These are phyloP conservation scores for Phialocephala sp. DNA, from an alignment of 2,329 filamentous ascomycete species.

Conservation along the genomic window DNA sequence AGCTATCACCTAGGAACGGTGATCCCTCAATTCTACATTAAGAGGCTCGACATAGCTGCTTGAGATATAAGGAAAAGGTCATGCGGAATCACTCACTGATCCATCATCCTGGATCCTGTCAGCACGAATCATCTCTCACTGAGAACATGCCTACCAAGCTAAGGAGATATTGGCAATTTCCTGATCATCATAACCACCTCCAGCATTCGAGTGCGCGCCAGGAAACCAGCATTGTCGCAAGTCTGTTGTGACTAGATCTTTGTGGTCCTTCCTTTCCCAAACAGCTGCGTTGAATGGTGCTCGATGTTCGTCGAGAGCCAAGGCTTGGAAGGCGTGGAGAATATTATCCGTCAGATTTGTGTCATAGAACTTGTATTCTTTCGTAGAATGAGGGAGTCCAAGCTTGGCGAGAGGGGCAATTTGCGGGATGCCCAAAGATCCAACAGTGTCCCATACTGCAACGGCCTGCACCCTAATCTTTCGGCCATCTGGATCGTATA, in stretches of 20 bases:
- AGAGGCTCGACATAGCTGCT: neutral
- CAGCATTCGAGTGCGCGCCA: constrained; percentile 52
- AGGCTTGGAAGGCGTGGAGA: constrained; percentile 55
- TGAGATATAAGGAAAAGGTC: neutral
- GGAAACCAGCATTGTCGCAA: constrained; percentile 52
- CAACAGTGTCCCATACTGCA: constrained; percentile 56
- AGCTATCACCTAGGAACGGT: neutral
- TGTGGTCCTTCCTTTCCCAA: constrained; percentile 43
- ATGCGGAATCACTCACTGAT: constrained; percentile 36
- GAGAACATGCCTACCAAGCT: constrained; percentile 45
- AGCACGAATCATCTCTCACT: constrained; percentile 10
- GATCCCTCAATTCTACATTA: neutral
- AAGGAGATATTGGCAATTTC: constrained; percentile 54
- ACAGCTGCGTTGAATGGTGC: constrained; percentile 47
- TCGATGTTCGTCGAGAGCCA: constrained; percentile 56
- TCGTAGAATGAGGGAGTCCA: constrained; percentile 44
- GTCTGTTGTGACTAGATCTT: constrained; percentile 33
- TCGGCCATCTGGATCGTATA: constrained; percentile 43
- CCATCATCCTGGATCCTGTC: constrained; percentile 49
- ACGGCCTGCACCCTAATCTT: constrained; percentile 52
- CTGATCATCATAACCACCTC: constrained; percentile 54
- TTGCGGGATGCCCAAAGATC: constrained; percentile 47
- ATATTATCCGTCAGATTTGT: constrained; percentile 50
- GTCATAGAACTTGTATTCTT: constrained; percentile 49
- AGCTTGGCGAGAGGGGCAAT: constrained; percentile 46